Percentiles rank a stretch among this genome's conserved stretches.
Conservation (phyloP, 768 basidiomycete species). For the Daedaleopsis sinensis region DNA sequence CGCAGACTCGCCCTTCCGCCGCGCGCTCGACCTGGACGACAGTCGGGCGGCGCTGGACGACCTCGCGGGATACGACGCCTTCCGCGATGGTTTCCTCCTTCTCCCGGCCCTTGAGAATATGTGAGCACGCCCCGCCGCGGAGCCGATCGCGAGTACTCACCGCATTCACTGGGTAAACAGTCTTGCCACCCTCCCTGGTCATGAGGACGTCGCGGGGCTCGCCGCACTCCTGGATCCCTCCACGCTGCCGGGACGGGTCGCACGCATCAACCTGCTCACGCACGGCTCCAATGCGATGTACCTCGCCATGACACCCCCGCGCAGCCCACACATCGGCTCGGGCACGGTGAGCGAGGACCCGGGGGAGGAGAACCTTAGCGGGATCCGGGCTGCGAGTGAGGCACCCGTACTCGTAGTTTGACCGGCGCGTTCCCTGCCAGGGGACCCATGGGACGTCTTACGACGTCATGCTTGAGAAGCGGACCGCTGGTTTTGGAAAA, state of each 20-base stretch:
- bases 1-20: conserved; percentile 28
- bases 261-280: conserved; percentile 31
- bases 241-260: conserved; percentile 29
- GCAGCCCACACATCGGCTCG: conserved; percentile 18
- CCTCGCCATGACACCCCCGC: conserved; percentile 29
- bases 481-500: neutral
- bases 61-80: conserved; percentile 36
- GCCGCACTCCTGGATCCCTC: conserved; percentile 34
- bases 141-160: neutral
- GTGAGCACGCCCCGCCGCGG: conserved; percentile 22
- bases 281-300: conserved; percentile 31
- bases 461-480: neutral
- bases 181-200: conserved; percentile 37
- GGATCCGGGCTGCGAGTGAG: conserved; percentile 1
- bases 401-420: conserved; percentile 12
- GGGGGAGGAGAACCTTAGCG: conserved; percentile 13
- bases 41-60: conserved; percentile 36
- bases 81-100: conserved; percentile 38
- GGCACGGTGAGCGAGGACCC: conserved; percentile 11
- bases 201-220: conserved; percentile 36
- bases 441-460: neutral
- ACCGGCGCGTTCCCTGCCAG: neutral
- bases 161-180: conserved; percentile 17
- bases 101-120: conserved; percentile 39
- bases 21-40: conserved; percentile 32